Conservation (phyloP, 2,329 filamentous ascomycete genomes). For the Aureobasidium sp. region DNA sequence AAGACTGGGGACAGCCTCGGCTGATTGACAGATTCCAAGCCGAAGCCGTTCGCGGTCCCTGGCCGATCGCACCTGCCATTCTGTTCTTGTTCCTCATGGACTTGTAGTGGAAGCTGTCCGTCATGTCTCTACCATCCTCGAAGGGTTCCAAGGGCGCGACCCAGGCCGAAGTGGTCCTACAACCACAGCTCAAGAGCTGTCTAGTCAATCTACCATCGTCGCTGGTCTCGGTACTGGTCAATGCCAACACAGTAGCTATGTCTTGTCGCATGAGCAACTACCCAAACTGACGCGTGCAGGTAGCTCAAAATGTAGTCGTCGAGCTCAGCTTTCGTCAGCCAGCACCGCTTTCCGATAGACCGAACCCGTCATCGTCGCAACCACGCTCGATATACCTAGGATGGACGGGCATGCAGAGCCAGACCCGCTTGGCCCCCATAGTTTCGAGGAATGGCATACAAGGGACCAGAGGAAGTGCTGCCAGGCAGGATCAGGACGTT, state of each 20-base stretch:
- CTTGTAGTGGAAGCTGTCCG: not conserved
- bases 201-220: conserved; percentile 85
- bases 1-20: conserved; percentile 2
- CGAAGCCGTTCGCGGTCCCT: not conserved
- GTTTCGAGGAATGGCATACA: conserved; percentile 65
- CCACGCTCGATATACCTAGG: conserved; percentile 68
- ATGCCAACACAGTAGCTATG: conserved; percentile 72
- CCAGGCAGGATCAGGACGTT: conserved; percentile 66
- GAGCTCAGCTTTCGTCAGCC: conserved; percentile 72
- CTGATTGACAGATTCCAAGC: conserved; percentile 5
- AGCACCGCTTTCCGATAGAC: conserved; percentile 38
- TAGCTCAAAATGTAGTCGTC: conserved; percentile 92
- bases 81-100: not conserved
- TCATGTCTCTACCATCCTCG: not conserved
- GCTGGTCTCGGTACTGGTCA: conserved; percentile 76
- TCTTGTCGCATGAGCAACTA: not conserved
- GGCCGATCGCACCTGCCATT: not conserved
- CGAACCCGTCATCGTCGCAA: conserved; percentile 41
- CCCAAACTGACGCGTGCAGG: conserved; percentile 43
- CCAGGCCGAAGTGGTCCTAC: conserved; percentile 70
- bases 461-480: conserved; percentile 36
- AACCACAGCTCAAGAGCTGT: conserved; percentile 80
- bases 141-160: not conserved
- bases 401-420: conserved; percentile 98
- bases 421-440: conserved; percentile 67